Evolutionary conservation across 257 asterid genomes (phyloP).

Genomic region (Capsicum rhomboideum): DNA sequence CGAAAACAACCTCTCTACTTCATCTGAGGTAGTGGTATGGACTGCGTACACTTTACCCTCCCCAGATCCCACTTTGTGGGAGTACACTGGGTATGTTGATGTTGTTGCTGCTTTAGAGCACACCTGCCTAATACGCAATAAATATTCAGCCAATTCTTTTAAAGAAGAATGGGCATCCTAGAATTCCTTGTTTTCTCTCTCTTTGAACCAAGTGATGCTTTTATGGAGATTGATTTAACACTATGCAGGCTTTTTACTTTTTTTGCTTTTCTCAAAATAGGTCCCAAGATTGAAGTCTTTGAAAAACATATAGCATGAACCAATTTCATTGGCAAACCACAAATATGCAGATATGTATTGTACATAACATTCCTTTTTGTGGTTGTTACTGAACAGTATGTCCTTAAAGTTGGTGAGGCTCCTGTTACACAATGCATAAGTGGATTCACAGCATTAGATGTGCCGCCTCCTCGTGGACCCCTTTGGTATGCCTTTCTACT

Average conservation of each 20-base stretch:
- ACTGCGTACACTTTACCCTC: too few relatives aligned
- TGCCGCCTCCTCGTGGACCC: slow-evolving; percentile 89
- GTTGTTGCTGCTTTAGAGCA: background rate
- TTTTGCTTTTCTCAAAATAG: background rate
- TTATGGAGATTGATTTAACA: background rate
- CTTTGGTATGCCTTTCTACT: slow-evolving; percentile 41
- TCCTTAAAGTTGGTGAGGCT: slow-evolving; percentile 70
- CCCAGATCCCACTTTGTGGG: too few relatives aligned
- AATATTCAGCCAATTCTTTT: background rate
- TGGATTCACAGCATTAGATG: slow-evolving; percentile 78
- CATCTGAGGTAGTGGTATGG: too few relatives aligned
- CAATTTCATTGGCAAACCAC: background rate
- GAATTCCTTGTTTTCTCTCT: background rate
- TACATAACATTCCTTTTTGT: background rate
- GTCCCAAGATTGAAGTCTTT: background rate
- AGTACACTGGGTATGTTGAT: too few relatives aligned
- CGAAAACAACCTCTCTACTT: too few relatives aligned
- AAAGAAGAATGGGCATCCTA: background rate
- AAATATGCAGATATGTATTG: background rate
- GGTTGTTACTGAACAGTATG: slow-evolving; percentile 37
- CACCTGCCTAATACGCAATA: background rate
- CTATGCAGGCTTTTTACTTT: background rate
- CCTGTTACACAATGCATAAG: slow-evolving; percentile 74
- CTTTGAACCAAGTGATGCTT: background rate
- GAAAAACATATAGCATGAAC: background rate